These are phyloP conservation scores for Tubosaeta sp. DNA, from an alignment of 768 basidiomycete species.

Conservation along the genomic window DNA sequence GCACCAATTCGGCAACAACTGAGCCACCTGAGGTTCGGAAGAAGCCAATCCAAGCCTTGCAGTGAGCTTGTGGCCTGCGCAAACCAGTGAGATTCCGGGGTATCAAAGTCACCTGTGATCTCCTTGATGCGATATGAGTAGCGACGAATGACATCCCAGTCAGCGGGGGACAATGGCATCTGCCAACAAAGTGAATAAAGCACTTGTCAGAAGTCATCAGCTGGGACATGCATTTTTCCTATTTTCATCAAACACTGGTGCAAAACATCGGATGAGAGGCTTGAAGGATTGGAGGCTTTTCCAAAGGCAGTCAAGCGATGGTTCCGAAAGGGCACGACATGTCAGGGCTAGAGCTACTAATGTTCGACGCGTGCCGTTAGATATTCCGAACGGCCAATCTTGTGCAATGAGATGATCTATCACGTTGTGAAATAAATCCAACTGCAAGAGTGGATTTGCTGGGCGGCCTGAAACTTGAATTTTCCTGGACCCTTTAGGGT, in stretches of 20 bases:
- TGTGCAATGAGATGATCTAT: neutral
- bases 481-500: too few species aligned
- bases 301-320: conserved; percentile 2
- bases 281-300: neutral
- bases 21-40: neutral
- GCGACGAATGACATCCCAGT: neutral
- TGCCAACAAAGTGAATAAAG: neutral
- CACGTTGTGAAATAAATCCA: neutral
- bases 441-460: neutral
- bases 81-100: neutral
- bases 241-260: neutral
- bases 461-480: too few species aligned
- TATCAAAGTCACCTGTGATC: neutral
- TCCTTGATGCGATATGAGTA: neutral
- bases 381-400: too few species aligned
- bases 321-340: conserved; percentile 1
- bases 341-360: neutral
- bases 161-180: neutral
- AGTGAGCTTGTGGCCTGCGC: neutral
- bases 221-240: neutral
- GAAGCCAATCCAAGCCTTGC: neutral
- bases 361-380: neutral
- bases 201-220: neutral
- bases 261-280: neutral
- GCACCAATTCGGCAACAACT: neutral